A percentile compares a stretch with the other conserved stretches of the same genome.
These are phyloP conservation scores for Gloeostereum incarnatum DNA, from an alignment of 768 basidiomycete species.

Conservation along the genomic window DNA sequence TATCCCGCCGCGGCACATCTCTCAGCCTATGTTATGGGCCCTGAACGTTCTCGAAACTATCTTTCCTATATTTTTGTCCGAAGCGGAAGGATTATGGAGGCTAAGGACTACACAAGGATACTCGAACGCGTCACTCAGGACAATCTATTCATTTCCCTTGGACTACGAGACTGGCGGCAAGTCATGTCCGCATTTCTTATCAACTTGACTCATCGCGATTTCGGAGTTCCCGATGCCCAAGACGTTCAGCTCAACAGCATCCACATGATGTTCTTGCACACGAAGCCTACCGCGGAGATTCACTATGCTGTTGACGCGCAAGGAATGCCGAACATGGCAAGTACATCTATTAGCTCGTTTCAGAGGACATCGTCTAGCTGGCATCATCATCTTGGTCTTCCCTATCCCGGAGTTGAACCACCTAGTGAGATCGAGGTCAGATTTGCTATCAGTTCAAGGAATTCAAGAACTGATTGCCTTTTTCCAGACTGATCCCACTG, in stretches of 20 bases:
- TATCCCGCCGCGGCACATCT: constrained; percentile 4
- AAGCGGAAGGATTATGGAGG: not conserved
- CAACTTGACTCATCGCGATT: not conserved
- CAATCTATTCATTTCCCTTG: not conserved
- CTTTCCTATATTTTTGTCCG: constrained; percentile 6
- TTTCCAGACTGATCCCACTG: too few species aligned
- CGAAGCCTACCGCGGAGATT: too few species aligned
- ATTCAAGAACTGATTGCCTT: too few species aligned
- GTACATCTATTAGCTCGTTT: too few species aligned
- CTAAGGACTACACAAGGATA: not conserved
- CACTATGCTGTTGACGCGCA: too few species aligned
- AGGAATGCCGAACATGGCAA: too few species aligned
- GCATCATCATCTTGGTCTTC: too few species aligned
- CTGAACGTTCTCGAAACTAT: not conserved
- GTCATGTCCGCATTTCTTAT: constrained; percentile 1
- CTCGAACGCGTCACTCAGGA: not conserved
- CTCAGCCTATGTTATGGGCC: not conserved
- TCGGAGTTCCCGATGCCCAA: not conserved
- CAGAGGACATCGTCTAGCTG: too few species aligned
- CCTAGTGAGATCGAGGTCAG: too few species aligned
- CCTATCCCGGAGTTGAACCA: too few species aligned
- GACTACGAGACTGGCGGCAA: constrained; percentile 4
- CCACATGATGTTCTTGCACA: constrained; percentile 2
- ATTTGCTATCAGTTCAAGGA: too few species aligned
- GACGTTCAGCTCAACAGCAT: not conserved